Evolutionary conservation across 2,329 filamentous ascomycete genomes (phyloP).

Genomic region (Mycogone perniciosa): DNA sequence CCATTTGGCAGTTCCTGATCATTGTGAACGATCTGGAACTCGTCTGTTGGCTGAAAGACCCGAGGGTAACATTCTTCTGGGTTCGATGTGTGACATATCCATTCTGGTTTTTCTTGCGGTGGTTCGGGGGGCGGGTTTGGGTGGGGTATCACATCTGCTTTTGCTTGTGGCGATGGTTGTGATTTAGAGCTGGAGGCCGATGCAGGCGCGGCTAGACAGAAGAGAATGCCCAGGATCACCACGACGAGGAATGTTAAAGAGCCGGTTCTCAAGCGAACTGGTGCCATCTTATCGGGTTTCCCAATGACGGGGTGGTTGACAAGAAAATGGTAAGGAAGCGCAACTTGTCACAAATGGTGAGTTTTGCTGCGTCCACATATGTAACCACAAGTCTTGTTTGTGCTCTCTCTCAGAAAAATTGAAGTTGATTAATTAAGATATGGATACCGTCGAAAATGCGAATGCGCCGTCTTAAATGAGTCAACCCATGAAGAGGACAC

Average conservation of each 20-base stretch:
- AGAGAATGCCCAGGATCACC: constrained; percentile 22
- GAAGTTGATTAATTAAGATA: neutral
- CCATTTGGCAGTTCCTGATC: constrained; percentile 61
- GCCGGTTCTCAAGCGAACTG: constrained; percentile 1
- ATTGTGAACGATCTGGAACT: constrained; percentile 56
- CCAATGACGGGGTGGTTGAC: neutral
- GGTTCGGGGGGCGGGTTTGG: constrained; percentile 20
- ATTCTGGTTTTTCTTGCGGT: constrained; percentile 27
- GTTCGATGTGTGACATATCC: constrained; percentile 60
- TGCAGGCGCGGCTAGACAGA: constrained; percentile 22
- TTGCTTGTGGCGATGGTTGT: no score
- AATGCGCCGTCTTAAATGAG: constrained; percentile 11
- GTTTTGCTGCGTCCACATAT: no score
- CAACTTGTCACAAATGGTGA: no score
- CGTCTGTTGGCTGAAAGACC: constrained; percentile 55
- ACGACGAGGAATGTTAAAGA: constrained; percentile 17
- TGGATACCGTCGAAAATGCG: neutral
- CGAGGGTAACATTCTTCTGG: constrained; percentile 59
- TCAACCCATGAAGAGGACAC: constrained; percentile 15
- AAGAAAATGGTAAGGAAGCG: neutral
- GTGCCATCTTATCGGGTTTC: neutral
- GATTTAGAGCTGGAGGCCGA: constrained; percentile 15
- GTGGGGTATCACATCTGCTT: constrained; percentile 7
- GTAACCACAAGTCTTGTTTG: no score
- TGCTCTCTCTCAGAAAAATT: no score